These are phyloP conservation scores for Cylindrodendrum hubeiense DNA, from an alignment of 2,329 filamentous ascomycete genomes.

Conservation along the genomic window DNA sequence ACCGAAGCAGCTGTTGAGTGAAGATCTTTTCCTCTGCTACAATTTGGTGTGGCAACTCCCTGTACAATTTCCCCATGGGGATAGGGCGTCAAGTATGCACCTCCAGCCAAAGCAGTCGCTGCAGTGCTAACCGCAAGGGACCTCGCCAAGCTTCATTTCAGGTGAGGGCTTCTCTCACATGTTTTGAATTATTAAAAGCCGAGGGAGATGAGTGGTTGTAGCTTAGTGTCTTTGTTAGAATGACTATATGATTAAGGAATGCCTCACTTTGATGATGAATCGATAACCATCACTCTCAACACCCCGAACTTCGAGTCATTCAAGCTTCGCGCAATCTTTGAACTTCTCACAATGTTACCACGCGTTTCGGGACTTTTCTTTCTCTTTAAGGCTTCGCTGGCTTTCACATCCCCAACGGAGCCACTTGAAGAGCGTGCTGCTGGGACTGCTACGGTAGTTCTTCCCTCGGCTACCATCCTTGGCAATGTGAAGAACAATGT, in stretches of 20 bases:
- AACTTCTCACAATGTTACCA: not conserved
- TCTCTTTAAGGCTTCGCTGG: not conserved
- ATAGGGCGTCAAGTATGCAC: not conserved
- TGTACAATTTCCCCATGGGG: not conserved
- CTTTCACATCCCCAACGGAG: not conserved
- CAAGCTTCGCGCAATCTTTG: not conserved
- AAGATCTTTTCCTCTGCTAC: not conserved
- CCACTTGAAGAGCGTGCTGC: not conserved
- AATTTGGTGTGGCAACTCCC: not conserved
- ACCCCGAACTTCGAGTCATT: not conserved
- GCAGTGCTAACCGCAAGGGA: not conserved
- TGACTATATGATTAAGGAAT: not conserved
- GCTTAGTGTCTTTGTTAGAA: not conserved
- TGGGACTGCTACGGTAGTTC: not conserved
- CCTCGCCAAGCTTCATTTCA: not conserved
- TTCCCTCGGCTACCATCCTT: not conserved
- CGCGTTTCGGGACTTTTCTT: not conserved
- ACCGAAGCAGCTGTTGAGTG: not conserved
- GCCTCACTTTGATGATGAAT: not conserved
- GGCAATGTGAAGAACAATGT: constrained; percentile 46
- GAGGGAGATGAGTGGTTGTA: not conserved
- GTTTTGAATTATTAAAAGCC: not conserved
- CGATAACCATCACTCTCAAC: not conserved
- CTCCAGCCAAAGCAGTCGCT: not conserved
- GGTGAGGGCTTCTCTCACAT: not conserved